These are phyloP conservation scores for Fraxinus excelsior DNA, from an alignment of 257 asterid genomes.

Conservation along the genomic window DNA sequence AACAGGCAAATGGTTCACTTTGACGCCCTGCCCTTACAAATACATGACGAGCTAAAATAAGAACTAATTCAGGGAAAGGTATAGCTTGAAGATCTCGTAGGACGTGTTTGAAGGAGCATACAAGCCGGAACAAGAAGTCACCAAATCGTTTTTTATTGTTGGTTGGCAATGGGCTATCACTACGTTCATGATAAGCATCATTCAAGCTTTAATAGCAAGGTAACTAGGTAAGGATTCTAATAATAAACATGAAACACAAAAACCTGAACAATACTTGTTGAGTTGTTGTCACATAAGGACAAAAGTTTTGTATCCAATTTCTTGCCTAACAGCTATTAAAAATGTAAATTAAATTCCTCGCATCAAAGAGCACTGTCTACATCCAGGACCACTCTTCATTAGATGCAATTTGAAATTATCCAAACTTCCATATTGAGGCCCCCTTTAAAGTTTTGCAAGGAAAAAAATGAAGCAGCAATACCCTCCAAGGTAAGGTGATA, in stretches of 20 bases:
- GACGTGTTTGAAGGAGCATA: background rate
- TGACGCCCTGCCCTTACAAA: background rate
- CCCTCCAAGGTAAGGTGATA: background rate
- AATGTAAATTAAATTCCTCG: background rate
- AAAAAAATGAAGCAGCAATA: background rate
- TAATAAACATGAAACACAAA: background rate
- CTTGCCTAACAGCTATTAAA: background rate
- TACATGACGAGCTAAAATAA: background rate
- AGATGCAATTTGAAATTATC: background rate
- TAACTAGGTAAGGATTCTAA: background rate
- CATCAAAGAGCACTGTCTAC: background rate
- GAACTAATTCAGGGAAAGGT: background rate
- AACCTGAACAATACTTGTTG: background rate
- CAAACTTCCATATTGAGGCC: background rate
- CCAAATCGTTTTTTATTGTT: background rate
- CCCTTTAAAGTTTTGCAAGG: background rate
- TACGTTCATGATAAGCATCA: background rate
- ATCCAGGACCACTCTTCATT: background rate
- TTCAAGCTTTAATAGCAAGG: background rate
- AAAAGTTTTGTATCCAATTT: background rate
- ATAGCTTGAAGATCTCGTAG: slow-evolving; percentile 21
- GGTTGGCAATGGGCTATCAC: background rate
- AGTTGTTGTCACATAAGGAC: background rate
- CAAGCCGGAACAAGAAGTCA: background rate
- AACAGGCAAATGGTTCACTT: background rate